Evolutionary conservation across 192 early-diverging fungal species (phyloP), one percentile per base, ranked within the genome.

Genomic region (Geranomyces michiganensis): DNA sequence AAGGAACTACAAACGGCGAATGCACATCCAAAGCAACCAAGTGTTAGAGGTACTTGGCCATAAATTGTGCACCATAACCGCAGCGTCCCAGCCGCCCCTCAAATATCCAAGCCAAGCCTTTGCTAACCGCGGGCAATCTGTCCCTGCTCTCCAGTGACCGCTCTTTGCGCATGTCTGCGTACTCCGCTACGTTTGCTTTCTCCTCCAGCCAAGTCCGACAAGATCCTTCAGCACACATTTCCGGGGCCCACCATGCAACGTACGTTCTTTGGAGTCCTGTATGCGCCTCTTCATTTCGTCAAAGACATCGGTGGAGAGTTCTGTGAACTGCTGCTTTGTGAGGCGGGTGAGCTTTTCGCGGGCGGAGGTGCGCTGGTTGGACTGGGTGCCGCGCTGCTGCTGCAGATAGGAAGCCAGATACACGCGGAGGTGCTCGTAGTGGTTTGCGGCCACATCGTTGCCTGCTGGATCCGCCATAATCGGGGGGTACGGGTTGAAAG

Each of bases 241-340:
- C n/a, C n/a, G n/a, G n/a, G n/a, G n/a, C n/a, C n/a, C n/a, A n/a
- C n/a, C n/a, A n/a, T n/a, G n/a, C n/a, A 41, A 41, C 62, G 46
- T 85, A 93, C 91, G 84, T 64, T 88, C 82, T 60, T 73, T 77
- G 12, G 78, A 75, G 76, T 89, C 82, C 48, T 62, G 62, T 48
- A 70, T 76, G 21, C 96, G 66, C 56, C 96, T 79, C 45, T 84
- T 87, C 75, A 96, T 84, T 75, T 99, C 96, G 79, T 99, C 96
- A 78, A 91, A 95, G 10, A 99, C 95, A 79, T 99, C 95, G 1
- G 91, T 95, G 31, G 91, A 86, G n/a, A 99, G 86, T 76, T 97
- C 96, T 71, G 92, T 88, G 79, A 97, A 94, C 76, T 99, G 96
- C 65, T 86, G 84, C 51, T 88, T 85, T 43, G 89, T 84, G 26